Conservation (phyloP, 2,329 filamentous ascomycete species). For the Escovopsis sp. region DNA sequence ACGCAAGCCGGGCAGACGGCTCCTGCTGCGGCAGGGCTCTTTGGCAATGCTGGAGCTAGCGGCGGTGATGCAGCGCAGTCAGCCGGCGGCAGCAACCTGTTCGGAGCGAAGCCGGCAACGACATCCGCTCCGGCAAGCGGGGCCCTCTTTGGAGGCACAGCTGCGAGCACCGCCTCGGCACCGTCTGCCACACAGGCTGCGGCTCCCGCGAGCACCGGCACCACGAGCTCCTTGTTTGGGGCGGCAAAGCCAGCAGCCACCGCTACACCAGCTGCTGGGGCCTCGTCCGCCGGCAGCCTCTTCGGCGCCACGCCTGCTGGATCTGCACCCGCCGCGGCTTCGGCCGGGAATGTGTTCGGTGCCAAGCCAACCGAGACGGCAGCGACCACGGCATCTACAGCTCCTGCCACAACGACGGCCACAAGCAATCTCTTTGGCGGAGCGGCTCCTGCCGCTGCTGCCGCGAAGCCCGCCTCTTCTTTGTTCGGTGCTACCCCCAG, state of each 20-base stretch:
- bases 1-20: slow-evolving; percentile 4
- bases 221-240: slow-evolving; percentile 23
- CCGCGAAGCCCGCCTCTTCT: slow-evolving; percentile 11
- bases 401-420: slow-evolving; percentile 14
- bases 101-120: slow-evolving; percentile 12
- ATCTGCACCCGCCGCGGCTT: slow-evolving; percentile 14
- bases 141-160: slow-evolving; percentile 14
- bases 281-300: slow-evolving; percentile 21
- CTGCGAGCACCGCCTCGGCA: slow-evolving; percentile 8
- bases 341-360: slow-evolving; percentile 18
- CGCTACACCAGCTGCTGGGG: slow-evolving; percentile 16
- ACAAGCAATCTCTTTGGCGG: slow-evolving; percentile 13
- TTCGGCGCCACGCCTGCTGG: slow-evolving; percentile 18
- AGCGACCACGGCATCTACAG: slow-evolving; percentile 9
- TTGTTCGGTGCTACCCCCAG: slow-evolving; percentile 13
- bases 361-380: slow-evolving; percentile 18
- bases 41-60: slow-evolving; percentile 10
- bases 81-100: slow-evolving; percentile 5
- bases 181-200: slow-evolving; percentile 13
- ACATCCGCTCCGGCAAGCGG: slow-evolving; percentile 9
- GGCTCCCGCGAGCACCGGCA: slow-evolving; percentile 10
- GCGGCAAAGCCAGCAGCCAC: slow-evolving; percentile 22
- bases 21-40: slow-evolving; percentile 13
- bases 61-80: slow-evolving; percentile 13
- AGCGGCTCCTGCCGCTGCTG: slow-evolving; percentile 9